These are phyloP conservation scores for Candida ovalis DNA, from an alignment of 805 yeast species.

Conservation along the genomic window DNA sequence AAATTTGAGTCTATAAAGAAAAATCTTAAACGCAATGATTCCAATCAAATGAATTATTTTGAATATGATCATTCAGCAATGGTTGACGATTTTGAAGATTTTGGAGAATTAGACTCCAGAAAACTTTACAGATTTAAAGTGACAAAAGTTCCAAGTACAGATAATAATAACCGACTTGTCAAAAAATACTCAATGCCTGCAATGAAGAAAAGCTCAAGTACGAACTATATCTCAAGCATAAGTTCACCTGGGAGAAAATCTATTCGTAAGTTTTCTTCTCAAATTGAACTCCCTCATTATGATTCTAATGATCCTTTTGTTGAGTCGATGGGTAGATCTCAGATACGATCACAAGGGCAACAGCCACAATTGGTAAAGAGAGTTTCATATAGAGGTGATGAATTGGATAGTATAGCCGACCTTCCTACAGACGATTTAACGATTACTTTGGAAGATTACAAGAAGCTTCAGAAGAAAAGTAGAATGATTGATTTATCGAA, in stretches of 20 bases:
- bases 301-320: constrained; percentile 6
- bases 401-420: constrained; percentile 25
- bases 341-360: neutral
- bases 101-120: constrained; percentile 19
- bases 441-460: constrained; percentile 26
- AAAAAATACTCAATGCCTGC: constrained; percentile 27
- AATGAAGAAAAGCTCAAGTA: constrained; percentile 11
- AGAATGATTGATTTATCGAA: constrained; percentile 25
- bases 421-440: constrained; percentile 25
- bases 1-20: constrained; percentile 9
- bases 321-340: neutral
- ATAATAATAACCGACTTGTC: constrained; percentile 4
- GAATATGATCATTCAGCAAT: constrained; percentile 22
- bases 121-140: constrained; percentile 21
- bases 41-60: constrained; percentile 8
- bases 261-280: constrained; percentile 28
- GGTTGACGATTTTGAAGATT: constrained; percentile 27
- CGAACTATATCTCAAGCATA: constrained; percentile 3
- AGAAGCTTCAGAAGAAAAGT: constrained; percentile 20
- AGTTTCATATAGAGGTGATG: constrained; percentile 11
- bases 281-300: constrained; percentile 23
- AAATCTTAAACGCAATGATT: constrained; percentile 3
- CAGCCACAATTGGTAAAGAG: neutral
- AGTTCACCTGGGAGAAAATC: constrained; percentile 20
- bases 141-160: constrained; percentile 6